Evolutionary conservation across 129 eudicot genomes (phyloP), one percentile per base, ranked within the genome.

Genomic region (Smallanthus sonchifolius): DNA sequence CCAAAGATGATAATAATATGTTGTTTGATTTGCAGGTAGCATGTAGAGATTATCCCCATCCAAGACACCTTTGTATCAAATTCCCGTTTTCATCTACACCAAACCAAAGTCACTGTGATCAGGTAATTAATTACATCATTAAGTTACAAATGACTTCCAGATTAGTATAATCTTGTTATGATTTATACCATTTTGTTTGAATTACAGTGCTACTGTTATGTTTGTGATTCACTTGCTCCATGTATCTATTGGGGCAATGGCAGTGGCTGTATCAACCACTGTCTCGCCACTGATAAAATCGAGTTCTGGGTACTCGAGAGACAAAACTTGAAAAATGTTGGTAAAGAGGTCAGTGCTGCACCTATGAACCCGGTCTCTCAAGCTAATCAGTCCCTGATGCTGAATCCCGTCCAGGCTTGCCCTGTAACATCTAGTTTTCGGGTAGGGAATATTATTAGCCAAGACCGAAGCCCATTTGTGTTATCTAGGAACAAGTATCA

Each of bases 131-230:
- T 52, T 55, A 64, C 49, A 28, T 56, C 5, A 72, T 73, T 48
- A 2, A 4, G 35, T 20, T 36, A 24, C 30, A 24, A 24, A 24
- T 24, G 19, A 16, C 7, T 64, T 52, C 66, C 7, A 72, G 7
- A 54, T 55, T 55, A 55, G 5, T 59, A 32, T 44, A 43, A 30
- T 20, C 8, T 17, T 69, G 17, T 43, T 76, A 54, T 75, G 34
- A 74, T 65, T 40, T 59, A 60, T 30, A 34, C 5, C 28, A 17
- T 77, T 69, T 52, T 6, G 45, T 51, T 45, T 48, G 5, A 70
- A 70, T 77, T 79, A 48, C 96, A 94, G 97, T 94, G 98, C 84
- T 96, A 94, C 77, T 94, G 98, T 79, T 93, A 87, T 78, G 97
- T 93, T 56, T 93, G 98, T 76, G 96, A 94, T 86, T 76, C 88